phyloP scores from a whole-genome alignment of 805 yeast genomes.

The Candida hungchunana region DNA sequence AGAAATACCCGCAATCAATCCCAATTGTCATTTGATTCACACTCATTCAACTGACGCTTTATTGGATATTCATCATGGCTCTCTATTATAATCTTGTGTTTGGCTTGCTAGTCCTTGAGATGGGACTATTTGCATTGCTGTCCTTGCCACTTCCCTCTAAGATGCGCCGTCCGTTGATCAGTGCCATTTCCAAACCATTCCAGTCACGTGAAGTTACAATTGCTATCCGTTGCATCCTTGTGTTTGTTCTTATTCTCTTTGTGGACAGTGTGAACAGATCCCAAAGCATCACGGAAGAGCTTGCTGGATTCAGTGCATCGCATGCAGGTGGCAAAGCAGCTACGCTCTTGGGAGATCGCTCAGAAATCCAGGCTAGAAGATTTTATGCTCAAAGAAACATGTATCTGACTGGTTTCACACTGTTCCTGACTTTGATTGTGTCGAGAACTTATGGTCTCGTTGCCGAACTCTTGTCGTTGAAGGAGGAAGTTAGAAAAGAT shows the following conservation, averaged over 20 bases:
- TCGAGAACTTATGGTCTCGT: slow-evolving; percentile 81
- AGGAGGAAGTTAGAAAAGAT: slow-evolving; percentile 50
- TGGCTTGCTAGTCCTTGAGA: slow-evolving; percentile 70
- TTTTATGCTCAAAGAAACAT: slow-evolving; percentile 96
- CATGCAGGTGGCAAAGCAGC: slow-evolving; percentile 19
- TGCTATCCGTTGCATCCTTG: slow-evolving; percentile 75
- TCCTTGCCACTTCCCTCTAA: slow-evolving; percentile 83
- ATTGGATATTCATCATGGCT: slow-evolving; percentile 22
- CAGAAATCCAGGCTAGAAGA: slow-evolving; percentile 85
- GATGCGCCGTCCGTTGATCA: slow-evolving; percentile 63
- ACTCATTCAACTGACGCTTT: background rate
- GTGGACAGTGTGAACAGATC: slow-evolving; percentile 87
- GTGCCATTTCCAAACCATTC: slow-evolving; percentile 63
- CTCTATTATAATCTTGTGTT: slow-evolving; percentile 44
- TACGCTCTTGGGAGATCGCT: slow-evolving; percentile 48
- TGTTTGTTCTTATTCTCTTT: slow-evolving; percentile 79
- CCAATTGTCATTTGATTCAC: too few relatives aligned
- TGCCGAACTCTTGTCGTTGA: slow-evolving; percentile 62
- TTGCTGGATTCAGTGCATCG: slow-evolving; percentile 33
- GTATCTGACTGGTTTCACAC: slow-evolving; percentile 92
- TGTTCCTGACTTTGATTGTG: slow-evolving; percentile 81
- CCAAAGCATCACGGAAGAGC: slow-evolving; percentile 60
- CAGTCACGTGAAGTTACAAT: slow-evolving; percentile 67
- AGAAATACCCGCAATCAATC: too few relatives aligned
- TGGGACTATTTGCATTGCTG: slow-evolving; percentile 71